Evolutionary conservation across 1,284 basidiomycete genomes (phyloP), one percentile per base, ranked within the genome.

Genomic region (Ceratobasidium papillatum): DNA sequence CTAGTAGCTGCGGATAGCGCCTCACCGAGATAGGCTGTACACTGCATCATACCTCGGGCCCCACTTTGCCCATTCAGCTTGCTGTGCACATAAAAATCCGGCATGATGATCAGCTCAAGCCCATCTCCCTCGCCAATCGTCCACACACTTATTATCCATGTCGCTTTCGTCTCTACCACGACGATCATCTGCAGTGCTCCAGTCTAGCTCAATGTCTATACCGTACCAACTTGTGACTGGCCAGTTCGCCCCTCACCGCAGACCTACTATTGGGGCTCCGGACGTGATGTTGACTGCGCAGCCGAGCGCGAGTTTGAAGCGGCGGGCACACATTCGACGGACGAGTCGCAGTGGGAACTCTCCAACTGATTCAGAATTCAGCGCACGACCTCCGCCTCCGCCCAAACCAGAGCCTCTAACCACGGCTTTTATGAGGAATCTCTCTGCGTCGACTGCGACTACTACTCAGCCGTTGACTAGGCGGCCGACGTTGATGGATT

Each of bases 41-140:
- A 36, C 27, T 17, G 54, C 54, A 58, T 30, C 51, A 54, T 36
- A 11, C 25, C 45, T 14, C 63, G 32, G n/a, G 45, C 63, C 38
- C 63, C 63, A 65, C 63, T 45, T 34, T 36, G 32, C 14, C 14
- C 30, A 47, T 17, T 27, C 62, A 27, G 25, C 25, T 45, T 54
- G 66, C 66, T 58, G 66, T 69, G 66, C 54, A 69, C 41, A 69
- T 69, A 69, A 45, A 69, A 51, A 32, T 45, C 45, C 32, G 49
- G 49, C 27, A 3, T 58, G 52, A 38, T 52, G 51, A 61, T 61
- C 58, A 43, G 22, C 65, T 54, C 51, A 12, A 51, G 25, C 14
- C 32, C 22, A 5, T 9, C 54, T 5, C 22, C 30, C 34, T 27
- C 41, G 1, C 36, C 12, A 54, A 45, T 56, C 27, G 27, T 17